Conservation (phyloP, 345 rosid genomes). For the Clarkia xantiana region DNA sequence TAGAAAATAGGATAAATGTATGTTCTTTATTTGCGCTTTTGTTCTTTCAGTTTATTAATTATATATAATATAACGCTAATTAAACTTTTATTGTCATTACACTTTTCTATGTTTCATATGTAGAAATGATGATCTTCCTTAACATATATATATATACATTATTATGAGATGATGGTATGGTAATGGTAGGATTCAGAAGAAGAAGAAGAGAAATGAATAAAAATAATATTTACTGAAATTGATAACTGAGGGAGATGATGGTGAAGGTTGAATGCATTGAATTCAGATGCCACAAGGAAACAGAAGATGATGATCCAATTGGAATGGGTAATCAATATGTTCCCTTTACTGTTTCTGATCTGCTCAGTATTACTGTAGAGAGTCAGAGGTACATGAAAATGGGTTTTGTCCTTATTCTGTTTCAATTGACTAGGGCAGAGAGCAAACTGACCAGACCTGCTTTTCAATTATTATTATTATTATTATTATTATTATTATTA, state of each 20-base stretch:
- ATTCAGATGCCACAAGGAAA: constrained; percentile 1
- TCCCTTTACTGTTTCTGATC: constrained; percentile 1
- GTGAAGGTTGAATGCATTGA: constrained; percentile 9
- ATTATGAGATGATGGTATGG: not conserved
- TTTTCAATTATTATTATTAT: too few species aligned
- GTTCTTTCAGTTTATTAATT: constrained; percentile 4
- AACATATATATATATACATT: not conserved
- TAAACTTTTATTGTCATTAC: not conserved
- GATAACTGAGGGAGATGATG: constrained; percentile 1
- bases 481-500: too few species aligned
- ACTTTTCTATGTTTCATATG: not conserved
- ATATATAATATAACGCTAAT: not conserved
- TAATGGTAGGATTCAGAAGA: too few species aligned
- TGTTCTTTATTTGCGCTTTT: constrained; percentile 12
- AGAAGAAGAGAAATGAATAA: too few species aligned
- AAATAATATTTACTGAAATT: constrained; percentile 2
- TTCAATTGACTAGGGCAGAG: constrained; percentile 5
- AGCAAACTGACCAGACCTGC: not conserved
- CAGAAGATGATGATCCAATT: constrained; percentile 1
- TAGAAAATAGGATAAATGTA: constrained; percentile 17
- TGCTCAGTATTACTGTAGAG: not conserved
- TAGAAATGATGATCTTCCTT: not conserved
- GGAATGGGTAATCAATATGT: not conserved
- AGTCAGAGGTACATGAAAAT: constrained; percentile 1
- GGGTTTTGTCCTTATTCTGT: constrained; percentile 5